Percentiles rank a stretch among this genome's conserved stretches.
Conservation (phyloP, 371 early-diverging fungal genomes). For the Rhizomucor pusillus region DNA sequence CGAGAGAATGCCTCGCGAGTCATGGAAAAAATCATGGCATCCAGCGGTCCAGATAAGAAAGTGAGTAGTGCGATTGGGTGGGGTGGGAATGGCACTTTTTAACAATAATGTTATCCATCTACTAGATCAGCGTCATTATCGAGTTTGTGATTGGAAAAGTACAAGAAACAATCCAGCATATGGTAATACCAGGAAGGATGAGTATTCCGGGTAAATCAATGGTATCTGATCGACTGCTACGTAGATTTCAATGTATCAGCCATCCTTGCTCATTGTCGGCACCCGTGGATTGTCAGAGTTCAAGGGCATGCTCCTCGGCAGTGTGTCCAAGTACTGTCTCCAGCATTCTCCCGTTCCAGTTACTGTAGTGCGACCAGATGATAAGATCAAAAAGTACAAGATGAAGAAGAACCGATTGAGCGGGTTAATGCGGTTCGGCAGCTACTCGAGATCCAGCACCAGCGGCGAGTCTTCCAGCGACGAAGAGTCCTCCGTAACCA, state of each 20-base stretch:
- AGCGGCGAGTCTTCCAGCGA: conserved; percentile 25
- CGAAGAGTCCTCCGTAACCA: conserved; percentile 9
- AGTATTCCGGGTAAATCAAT: background rate
- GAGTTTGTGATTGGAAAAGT: conserved; percentile 64
- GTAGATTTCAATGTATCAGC: conserved; percentile 57
- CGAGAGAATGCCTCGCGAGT: conserved; percentile 50
- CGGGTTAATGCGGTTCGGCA: conserved; percentile 37
- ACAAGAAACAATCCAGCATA: conserved; percentile 58
- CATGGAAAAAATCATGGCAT: conserved; percentile 45
- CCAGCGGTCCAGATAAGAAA: conserved; percentile 22
- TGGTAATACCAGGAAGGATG: conserved; percentile 33
- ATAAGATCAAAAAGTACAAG: conserved; percentile 48
- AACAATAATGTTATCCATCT: too few species aligned
- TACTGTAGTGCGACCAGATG: conserved; percentile 55
- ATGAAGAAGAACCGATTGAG: conserved; percentile 44
- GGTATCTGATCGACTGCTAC: background rate
- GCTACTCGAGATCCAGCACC: conserved; percentile 20
- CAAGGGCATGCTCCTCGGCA: conserved; percentile 55
- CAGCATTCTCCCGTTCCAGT: conserved; percentile 62
- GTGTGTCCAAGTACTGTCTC: conserved; percentile 58
- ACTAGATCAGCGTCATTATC: conserved; percentile 53
- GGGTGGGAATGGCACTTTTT: too few species aligned
- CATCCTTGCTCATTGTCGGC: conserved; percentile 58
- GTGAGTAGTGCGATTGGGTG: conserved; percentile 11
- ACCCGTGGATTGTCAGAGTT: conserved; percentile 57